Conservation (phyloP, 108 stramenopile species). For the Cylindrotheca fusiformis region DNA sequence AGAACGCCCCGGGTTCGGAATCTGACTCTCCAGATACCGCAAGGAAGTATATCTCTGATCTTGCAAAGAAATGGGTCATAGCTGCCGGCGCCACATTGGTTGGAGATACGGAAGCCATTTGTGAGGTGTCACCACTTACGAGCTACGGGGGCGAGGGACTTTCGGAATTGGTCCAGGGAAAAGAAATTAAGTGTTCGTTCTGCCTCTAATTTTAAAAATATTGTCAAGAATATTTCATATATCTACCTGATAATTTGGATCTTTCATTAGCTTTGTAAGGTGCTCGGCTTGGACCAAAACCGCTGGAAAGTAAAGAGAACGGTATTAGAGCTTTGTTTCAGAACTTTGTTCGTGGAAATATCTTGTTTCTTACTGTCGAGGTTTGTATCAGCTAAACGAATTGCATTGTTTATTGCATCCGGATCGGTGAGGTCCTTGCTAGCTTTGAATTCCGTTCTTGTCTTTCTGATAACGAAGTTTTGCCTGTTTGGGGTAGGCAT, state of each 20-base stretch:
- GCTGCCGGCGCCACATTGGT: conserved; percentile 61
- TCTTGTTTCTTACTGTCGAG: conserved; percentile 57
- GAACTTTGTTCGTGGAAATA: no score
- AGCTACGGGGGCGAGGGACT: conserved; percentile 83
- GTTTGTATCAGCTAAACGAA: conserved; percentile 83
- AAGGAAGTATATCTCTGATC: conserved; percentile 51
- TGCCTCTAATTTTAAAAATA: conserved; percentile 30
- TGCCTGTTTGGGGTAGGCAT: conserved; percentile 89
- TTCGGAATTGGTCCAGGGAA: conserved; percentile 49
- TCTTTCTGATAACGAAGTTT: conserved; percentile 73
- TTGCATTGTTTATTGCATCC: conserved; percentile 71
- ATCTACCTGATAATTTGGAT: conserved; percentile 53
- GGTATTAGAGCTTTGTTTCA: no score
- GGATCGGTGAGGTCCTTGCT: conserved; percentile 51
- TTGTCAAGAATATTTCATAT: conserved; percentile 9
- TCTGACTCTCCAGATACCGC: conserved; percentile 87
- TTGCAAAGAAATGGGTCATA: conserved; percentile 67
- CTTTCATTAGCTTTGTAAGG: conserved; percentile 65
- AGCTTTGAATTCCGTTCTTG: conserved; percentile 61
- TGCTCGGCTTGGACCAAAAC: conserved; percentile 86
- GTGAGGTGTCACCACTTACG: conserved; percentile 76
- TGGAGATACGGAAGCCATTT: conserved; percentile 36
- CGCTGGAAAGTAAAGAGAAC: conserved; percentile 15
- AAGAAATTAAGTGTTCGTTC: conserved; percentile 67
- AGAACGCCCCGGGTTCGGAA: conserved; percentile 82